Base-by-base conservation (phyloP, 306 rosid genomes). In the Abrus precatorius region DNA sequence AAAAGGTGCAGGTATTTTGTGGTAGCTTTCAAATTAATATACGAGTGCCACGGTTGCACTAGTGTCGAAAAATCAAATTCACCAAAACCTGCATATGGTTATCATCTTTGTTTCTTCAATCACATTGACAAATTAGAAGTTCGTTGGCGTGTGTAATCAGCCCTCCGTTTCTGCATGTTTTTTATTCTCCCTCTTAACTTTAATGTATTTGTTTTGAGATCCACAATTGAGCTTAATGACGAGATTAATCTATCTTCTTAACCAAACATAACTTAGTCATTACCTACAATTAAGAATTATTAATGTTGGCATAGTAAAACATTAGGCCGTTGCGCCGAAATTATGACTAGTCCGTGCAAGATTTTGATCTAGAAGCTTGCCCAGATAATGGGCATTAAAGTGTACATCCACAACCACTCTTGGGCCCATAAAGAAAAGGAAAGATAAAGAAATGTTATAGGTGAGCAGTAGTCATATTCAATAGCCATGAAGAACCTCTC, bases 391-490 rank as follows among this genome's bases (percentile, higher is more conserved):
- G 65, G 53, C 34, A 54, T 64, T 64, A 55, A 80, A 72, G 75
- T 53, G 80, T 75, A 29, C 72, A 72, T 80, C 61, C 41, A 74
- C 80, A 81, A 66, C 75, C 76, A 81, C 76, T 55, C 52, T 7
- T 44, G 80, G 76, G 48, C 56, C 85, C 83, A 44, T 0, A 47
- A 14, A 20, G 69, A 78, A 68, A 68, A 32, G 1, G 56, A 60
- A 3, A 20, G 70, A 65, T 4, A 74, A 74, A 3, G 56, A 75
- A 33, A 72, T 47, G 4, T 28, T 47, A 79, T 59, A 34, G 77
- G 43, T 45, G 4, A 27, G 45, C 54, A 47, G 27, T 69, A 33
- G 43, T 59, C 71, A 11, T 54, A 4, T 63, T 52, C 69, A 41
- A 40, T 38, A 43, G 71, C 70, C 54, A 59, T 36, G 34, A 59